These are phyloP conservation scores for Cladosporium sp. DNA, from an alignment of 2,329 filamentous ascomycete species.

Conservation along the genomic window DNA sequence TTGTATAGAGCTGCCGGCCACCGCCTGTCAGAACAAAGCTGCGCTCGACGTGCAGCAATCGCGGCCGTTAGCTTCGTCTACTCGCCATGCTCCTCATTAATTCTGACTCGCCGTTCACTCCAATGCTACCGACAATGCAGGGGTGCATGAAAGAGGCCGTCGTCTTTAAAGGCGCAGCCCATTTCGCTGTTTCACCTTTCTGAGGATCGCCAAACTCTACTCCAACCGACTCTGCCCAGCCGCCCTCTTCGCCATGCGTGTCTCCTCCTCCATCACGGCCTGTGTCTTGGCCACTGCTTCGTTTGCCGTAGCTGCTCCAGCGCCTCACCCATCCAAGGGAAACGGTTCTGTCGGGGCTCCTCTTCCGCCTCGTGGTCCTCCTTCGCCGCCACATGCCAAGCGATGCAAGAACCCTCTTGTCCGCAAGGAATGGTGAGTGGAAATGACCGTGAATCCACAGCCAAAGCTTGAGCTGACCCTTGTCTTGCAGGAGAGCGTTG, in stretches of 20 bases:
- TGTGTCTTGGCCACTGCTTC: neutral
- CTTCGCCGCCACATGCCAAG: neutral
- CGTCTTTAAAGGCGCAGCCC: neutral
- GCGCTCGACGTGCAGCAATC: too few species aligned
- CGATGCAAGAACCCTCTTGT: neutral
- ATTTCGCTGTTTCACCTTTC: neutral
- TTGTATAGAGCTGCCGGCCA: too few species aligned
- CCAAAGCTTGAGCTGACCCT: neutral
- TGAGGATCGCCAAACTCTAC: neutral
- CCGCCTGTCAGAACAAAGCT: too few species aligned
- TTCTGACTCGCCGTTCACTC: too few species aligned
- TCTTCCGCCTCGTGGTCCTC: neutral
- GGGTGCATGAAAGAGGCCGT: too few species aligned
- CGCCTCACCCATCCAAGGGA: neutral
- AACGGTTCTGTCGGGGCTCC: neutral
- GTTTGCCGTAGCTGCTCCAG: neutral
- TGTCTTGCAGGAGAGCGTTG: constrained; percentile 15
- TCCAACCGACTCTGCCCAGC: too few species aligned
- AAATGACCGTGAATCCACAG: too few species aligned
- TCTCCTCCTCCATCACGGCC: neutral
- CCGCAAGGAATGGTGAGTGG: neutral
- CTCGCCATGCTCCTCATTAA: too few species aligned
- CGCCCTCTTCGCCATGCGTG: neutral
- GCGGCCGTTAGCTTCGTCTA: too few species aligned
- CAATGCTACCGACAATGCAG: too few species aligned